Evolutionary conservation across 1,284 basidiomycete genomes (phyloP).

Genomic region (Chalciporus piperatoides): DNA sequence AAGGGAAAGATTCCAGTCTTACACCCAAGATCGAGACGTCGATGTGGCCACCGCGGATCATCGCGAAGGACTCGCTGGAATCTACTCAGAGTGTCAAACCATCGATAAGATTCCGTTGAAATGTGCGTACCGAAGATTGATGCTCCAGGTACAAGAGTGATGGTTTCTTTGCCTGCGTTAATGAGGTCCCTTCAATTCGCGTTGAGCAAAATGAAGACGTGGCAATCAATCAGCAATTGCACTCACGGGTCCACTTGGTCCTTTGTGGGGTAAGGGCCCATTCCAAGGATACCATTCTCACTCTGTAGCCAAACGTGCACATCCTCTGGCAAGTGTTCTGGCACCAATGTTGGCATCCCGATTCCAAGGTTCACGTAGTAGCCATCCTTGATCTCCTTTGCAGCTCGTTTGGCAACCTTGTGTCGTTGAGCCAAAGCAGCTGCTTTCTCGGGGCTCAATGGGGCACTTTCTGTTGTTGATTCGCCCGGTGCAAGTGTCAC

Average conservation of each 20-base stretch:
- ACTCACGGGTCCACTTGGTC: constrained; percentile 85
- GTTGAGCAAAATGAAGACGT: constrained; percentile 1
- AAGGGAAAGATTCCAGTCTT: constrained; percentile 23
- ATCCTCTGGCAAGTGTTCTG: constrained; percentile 74
- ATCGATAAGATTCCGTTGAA: neutral
- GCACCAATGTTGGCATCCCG: constrained; percentile 94
- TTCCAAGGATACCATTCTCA: constrained; percentile 93
- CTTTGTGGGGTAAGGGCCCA: constrained; percentile 91
- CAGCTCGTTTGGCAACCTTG: constrained; percentile 78
- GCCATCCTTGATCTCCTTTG: constrained; percentile 88
- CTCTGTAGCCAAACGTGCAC: constrained; percentile 92
- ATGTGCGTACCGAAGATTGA: constrained; percentile 73
- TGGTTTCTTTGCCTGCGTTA: constrained; percentile 96
- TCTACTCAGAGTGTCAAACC: constrained; percentile 36
- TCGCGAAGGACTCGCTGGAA: constrained; percentile 89
- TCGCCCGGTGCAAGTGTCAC: constrained; percentile 55
- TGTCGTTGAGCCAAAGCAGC: constrained; percentile 54
- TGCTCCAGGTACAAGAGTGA: constrained; percentile 89
- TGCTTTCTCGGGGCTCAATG: constrained; percentile 49
- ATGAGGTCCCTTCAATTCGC: constrained; percentile 68
- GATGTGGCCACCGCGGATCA: constrained; percentile 96
- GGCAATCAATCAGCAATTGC: neutral
- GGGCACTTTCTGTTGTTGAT: constrained; percentile 24
- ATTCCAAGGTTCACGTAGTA: constrained; percentile 79
- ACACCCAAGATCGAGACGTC: constrained; percentile 87